Conservation (phyloP, 2,329 filamentous ascomycete species). For the Diaporthe destruens region DNA sequence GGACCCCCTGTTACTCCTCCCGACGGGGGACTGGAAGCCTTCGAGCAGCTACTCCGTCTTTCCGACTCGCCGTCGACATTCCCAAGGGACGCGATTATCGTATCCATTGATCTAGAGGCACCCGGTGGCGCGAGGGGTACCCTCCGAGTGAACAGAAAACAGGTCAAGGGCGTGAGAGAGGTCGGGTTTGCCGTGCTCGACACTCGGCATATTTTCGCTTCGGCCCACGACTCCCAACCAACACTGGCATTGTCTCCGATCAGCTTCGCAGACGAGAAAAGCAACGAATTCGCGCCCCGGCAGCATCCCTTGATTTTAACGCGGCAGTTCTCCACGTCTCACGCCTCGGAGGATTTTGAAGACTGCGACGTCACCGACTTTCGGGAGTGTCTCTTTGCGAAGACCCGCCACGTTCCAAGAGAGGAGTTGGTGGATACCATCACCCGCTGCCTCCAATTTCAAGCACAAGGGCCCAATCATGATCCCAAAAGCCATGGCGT, state of each 20-base stretch:
- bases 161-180: constrained; percentile 20
- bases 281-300: not conserved
- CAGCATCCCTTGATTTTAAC: constrained; percentile 19
- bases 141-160: constrained; percentile 18
- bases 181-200: constrained; percentile 26
- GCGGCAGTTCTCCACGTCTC: constrained; percentile 26
- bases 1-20: constrained; percentile 4
- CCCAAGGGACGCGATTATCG: constrained; percentile 3
- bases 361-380: constrained; percentile 30
- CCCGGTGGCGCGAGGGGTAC: constrained; percentile 17
- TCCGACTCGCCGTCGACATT: not conserved
- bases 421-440: constrained; percentile 22
- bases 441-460: constrained; percentile 13
- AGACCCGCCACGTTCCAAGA: constrained; percentile 7
- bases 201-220: constrained; percentile 9
- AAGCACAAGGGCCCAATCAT: not conserved
- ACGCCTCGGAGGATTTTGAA: constrained; percentile 24
- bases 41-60: constrained; percentile 11
- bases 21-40: constrained; percentile 24
- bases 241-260: not conserved
- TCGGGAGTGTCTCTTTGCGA: constrained; percentile 18
- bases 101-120: constrained; percentile 32
- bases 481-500: not conserved
- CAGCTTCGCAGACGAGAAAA: not conserved
- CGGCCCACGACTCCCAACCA: not conserved